Evolutionary conservation across 2,329 filamentous ascomycete genomes (phyloP).

Genomic region (Xylariomycetidae sp.): DNA sequence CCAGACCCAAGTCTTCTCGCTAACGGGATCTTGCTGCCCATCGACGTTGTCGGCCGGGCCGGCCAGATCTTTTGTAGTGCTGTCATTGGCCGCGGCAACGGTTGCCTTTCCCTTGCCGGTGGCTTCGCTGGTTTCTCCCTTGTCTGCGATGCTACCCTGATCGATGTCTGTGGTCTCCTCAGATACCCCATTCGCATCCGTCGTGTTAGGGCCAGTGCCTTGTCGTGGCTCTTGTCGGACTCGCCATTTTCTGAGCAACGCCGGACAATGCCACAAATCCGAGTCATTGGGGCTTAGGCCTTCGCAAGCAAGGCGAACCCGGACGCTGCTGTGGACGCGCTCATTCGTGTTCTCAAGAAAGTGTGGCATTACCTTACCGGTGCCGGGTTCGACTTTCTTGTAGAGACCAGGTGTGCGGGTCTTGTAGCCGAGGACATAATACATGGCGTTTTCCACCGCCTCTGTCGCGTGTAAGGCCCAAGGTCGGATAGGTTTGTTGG

Average conservation of each 20-base stretch:
- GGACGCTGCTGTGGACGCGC: slow-evolving; percentile 47
- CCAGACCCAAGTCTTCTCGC: slow-evolving; percentile 55
- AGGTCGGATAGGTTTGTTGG: slow-evolving; percentile 40
- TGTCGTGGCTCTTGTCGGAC: too few species aligned
- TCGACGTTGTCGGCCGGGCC: too few species aligned
- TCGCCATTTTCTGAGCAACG: slow-evolving; percentile 38
- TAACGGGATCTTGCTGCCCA: too few species aligned
- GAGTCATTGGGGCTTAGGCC: slow-evolving; percentile 45
- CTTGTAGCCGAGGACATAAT: slow-evolving; percentile 37
- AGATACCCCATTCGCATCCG: too few species aligned
- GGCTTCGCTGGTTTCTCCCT: too few species aligned
- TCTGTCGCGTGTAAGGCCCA: slow-evolving; percentile 43
- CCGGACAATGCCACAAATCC: slow-evolving; percentile 38
- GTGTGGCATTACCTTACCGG: slow-evolving; percentile 27
- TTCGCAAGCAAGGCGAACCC: slow-evolving; percentile 43
- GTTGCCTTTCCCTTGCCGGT: too few species aligned
- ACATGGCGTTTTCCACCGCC: slow-evolving; percentile 33
- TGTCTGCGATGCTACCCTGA: too few species aligned
- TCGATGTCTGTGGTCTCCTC: too few species aligned
- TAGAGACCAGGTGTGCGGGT: slow-evolving; percentile 43
- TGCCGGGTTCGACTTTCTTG: slow-evolving; percentile 36
- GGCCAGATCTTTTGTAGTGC: too few species aligned
- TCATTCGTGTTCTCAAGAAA: slow-evolving; percentile 49
- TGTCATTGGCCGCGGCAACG: too few species aligned
- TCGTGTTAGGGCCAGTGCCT: too few species aligned